Evolutionary conservation across 768 basidiomycete species (phyloP), one percentile per base, ranked within the genome.

Genomic region (Mycena kentingensis): DNA sequence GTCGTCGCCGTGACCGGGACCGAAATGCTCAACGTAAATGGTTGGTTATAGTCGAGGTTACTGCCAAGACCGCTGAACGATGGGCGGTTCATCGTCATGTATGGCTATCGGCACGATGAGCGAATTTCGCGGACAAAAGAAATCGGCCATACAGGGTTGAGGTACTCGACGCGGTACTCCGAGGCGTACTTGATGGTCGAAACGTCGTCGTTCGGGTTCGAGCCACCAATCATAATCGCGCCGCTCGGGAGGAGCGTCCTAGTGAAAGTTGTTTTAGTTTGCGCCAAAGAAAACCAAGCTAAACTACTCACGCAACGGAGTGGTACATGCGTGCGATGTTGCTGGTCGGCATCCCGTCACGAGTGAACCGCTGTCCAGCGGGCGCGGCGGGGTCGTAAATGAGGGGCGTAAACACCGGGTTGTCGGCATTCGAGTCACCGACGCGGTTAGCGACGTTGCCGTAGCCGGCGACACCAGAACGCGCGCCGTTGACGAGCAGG

Each of bases 381-480:
- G 67, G 65, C 10, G 60, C 58, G 41, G 21, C 42, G 5, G 67
- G 68, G 27, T 64, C 61, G 43, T 69, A 70, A 3, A 70, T 46
- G 19, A 62, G 49, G 1, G 69, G 68, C 15, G 60, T 62, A 38
- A 58, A 55, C 32, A 53, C 52, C 2, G 68, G 68, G 62, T 62
- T 47, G 49, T 64, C 63, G 6, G 63, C 69, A 52, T 74, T 71
- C 1, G 65, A 66, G n/a, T 62, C 49, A 2, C 73, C 72, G 22
- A 66, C 52, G 21, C 61, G 52, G 19, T 53, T 51, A 21, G 45
- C 35, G 52, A 54, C 18, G 27, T 43, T 48, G 32, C 28, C 34
- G 28, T 49, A 58, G 2, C 48, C 46, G 49, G 29, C 4, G 1
- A 0, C 7, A 12, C 65, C 65, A 11, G 65, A 64, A 7, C 48